phyloP scores from a whole-genome alignment of 441 rosid genomes.

The Populus hybrid region DNA sequence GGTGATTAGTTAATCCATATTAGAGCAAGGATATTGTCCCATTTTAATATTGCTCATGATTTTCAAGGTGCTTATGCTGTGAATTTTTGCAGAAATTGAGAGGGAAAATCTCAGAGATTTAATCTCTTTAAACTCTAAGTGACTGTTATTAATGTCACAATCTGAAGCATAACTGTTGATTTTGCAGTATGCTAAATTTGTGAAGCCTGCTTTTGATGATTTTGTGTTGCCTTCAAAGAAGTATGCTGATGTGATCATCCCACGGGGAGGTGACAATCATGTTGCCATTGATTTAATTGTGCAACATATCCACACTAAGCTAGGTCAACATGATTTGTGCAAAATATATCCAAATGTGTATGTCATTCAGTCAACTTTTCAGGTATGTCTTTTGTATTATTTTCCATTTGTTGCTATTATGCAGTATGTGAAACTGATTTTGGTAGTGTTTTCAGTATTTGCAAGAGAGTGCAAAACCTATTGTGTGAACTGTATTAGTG shows the following conservation, averaged over 20 bases:
- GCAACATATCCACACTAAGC: constrained; percentile 34
- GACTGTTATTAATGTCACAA: neutral
- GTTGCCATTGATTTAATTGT: constrained; percentile 96
- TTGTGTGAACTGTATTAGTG: neutral
- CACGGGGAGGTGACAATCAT: constrained; percentile 97
- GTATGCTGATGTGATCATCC: constrained; percentile 96
- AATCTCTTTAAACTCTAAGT: neutral
- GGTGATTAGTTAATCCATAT: neutral
- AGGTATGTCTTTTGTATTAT: constrained; percentile 42
- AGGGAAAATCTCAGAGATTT: neutral
- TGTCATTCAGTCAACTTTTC: constrained; percentile 91
- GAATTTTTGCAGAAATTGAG: neutral
- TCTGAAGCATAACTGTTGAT: constrained; percentile 19
- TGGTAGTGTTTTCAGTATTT: neutral
- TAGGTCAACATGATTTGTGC: constrained; percentile 96
- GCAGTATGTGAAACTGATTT: neutral
- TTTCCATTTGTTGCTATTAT: neutral
- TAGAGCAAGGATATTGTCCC: neutral
- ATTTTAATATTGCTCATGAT: neutral
- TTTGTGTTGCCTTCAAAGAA: constrained; percentile 95
- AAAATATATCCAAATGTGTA: constrained; percentile 80
- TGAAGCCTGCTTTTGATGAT: constrained; percentile 99
- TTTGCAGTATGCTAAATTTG: constrained; percentile 95
- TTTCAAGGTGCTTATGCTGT: neutral
- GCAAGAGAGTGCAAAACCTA: neutral